Percentiles rank a stretch among this genome's conserved stretches.
phyloP scores from a whole-genome alignment of 169 alveolate genomes.

The Plasmodium berghei region DNA sequence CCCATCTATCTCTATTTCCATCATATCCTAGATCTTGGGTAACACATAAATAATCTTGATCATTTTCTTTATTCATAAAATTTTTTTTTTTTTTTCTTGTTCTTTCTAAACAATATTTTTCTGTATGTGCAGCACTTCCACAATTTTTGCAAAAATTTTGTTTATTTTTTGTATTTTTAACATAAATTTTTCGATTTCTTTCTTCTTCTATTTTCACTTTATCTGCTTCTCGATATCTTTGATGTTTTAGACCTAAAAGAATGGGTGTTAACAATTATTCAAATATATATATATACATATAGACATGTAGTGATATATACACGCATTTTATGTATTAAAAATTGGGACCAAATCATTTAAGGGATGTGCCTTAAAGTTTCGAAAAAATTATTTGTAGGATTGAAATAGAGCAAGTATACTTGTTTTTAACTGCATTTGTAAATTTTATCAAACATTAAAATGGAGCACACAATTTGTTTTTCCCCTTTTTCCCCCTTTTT shows the following conservation, averaged over 20 bases:
- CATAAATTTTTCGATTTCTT: conserved; percentile 78
- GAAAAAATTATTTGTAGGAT: too few species aligned
- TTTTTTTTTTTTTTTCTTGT: conserved; percentile 98
- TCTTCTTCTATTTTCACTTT: conserved; percentile 78
- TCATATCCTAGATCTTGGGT: conserved; percentile 91
- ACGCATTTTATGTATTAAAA: too few species aligned
- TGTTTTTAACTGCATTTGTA: too few species aligned
- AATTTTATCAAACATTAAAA: too few species aligned
- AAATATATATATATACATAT: too few species aligned
- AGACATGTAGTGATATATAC: too few species aligned
- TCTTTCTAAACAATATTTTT: conserved; percentile 97
- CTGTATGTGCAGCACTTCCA: conserved; percentile 98
- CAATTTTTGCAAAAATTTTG: conserved; percentile 99
- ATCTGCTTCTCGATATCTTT: conserved; percentile 79
- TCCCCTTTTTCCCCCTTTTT: background rate
- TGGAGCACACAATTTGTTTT: background rate
- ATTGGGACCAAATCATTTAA: too few species aligned
- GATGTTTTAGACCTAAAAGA: conserved; percentile 84
- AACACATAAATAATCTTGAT: conserved; percentile 93
- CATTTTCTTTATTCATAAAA: conserved; percentile 90
- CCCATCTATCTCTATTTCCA: conserved; percentile 98
- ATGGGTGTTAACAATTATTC: background rate
- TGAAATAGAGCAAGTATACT: too few species aligned
- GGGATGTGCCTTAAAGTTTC: too few species aligned
- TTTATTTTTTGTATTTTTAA: conserved; percentile 83